These are phyloP conservation scores for Fistulinella cinereoalba DNA, from an alignment of 1,284 basidiomycete species.

Conservation along the genomic window DNA sequence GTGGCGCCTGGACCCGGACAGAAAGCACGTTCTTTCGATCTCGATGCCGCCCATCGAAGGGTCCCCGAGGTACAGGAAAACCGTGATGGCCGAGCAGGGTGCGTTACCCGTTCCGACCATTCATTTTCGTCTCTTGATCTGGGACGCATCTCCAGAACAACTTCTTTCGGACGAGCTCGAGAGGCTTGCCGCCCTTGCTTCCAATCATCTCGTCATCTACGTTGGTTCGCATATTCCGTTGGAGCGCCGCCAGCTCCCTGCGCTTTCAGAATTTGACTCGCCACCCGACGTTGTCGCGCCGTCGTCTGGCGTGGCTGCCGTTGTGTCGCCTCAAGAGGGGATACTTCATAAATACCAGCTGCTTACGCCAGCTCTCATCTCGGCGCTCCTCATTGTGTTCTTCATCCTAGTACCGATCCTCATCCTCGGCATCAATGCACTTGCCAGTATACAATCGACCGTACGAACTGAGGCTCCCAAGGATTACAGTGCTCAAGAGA, in stretches of 20 bases:
- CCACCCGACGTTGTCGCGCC: constrained; percentile 14
- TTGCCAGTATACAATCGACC: constrained; percentile 77
- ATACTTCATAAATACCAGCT: constrained; percentile 74
- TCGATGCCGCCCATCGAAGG: constrained; percentile 52
- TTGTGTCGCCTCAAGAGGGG: constrained; percentile 43
- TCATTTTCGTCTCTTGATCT: neutral
- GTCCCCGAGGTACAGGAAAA: constrained; percentile 41
- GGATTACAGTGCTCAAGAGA: constrained; percentile 64
- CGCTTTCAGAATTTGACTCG: constrained; percentile 26
- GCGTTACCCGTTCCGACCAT: constrained; percentile 22
- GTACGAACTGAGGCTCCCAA: constrained; percentile 61
- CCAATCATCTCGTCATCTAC: constrained; percentile 63
- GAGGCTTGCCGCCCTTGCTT: constrained; percentile 45
- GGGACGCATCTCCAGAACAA: constrained; percentile 31
- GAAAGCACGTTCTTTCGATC: constrained; percentile 57
- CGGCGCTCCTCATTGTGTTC: constrained; percentile 62
- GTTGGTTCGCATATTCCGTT: constrained; percentile 47
- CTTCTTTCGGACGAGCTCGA: constrained; percentile 49
- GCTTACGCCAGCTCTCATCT: constrained; percentile 78
- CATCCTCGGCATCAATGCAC: constrained; percentile 61
- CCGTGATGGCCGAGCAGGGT: constrained; percentile 52
- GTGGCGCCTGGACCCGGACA: constrained; percentile 33
- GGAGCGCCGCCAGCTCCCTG: constrained; percentile 38
- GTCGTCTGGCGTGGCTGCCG: constrained; percentile 33
- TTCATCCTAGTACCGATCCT: constrained; percentile 73